Conservation (phyloP, 495 filamentous ascomycete species). For the Aspergillus ostianus region DNA sequence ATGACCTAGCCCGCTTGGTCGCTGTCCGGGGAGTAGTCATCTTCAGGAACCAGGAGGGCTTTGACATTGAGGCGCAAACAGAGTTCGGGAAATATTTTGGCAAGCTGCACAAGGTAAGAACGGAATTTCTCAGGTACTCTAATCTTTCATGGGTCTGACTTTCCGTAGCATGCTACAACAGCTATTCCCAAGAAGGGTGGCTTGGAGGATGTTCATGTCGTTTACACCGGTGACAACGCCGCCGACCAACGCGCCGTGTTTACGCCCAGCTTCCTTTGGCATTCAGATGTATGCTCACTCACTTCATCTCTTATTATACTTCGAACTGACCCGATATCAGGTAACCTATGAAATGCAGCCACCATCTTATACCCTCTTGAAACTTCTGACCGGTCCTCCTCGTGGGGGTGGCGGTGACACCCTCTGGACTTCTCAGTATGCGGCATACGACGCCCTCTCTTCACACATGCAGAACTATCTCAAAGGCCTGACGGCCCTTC, state of each 20-base stretch:
- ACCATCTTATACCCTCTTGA: constrained; percentile 73
- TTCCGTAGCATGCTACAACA: constrained; percentile 51
- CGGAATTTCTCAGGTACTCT: background rate
- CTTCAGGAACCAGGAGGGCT: constrained; percentile 65
- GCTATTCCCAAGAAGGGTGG: constrained; percentile 56
- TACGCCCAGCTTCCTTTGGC: constrained; percentile 57
- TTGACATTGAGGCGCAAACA: constrained; percentile 66
- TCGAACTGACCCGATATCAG: constrained; percentile 25
- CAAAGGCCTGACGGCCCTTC: constrained; percentile 66
- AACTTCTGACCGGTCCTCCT: constrained; percentile 65
- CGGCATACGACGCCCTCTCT: constrained; percentile 69
- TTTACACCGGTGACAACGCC: constrained; percentile 63
- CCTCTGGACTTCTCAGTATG: constrained; percentile 71
- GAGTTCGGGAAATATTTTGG: constrained; percentile 67
- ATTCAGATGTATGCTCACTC: constrained; percentile 55
- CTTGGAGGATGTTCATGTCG: constrained; percentile 68
- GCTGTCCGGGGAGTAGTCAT: constrained; percentile 72
- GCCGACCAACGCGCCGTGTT: constrained; percentile 55
- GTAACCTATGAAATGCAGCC: constrained; percentile 75
- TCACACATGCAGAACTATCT: constrained; percentile 67
- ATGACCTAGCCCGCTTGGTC: constrained; percentile 71
- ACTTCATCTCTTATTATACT: constrained; percentile 12
- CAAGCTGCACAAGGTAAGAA: constrained; percentile 55
- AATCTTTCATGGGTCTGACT: constrained; percentile 8
- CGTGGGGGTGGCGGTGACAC: constrained; percentile 73